phyloP scores from a whole-genome alignment of 1,284 basidiomycete species.

The Ganoderma boninense region DNA sequence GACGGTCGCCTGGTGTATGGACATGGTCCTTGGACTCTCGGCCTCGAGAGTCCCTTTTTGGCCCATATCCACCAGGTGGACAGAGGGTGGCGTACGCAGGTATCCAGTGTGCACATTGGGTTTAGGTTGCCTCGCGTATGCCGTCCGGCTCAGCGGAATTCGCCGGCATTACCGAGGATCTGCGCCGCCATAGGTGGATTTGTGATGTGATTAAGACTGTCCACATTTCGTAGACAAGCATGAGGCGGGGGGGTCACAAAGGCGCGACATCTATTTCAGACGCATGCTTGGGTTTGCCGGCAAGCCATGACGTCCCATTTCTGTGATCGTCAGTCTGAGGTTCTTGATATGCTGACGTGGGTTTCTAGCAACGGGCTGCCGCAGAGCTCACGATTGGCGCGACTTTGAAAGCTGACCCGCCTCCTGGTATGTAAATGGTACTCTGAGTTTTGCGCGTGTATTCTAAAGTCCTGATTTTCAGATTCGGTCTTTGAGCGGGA shows the following conservation, averaged over 20 bases:
- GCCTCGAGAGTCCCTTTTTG: constrained; percentile 51
- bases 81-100: neutral
- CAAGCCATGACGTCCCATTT: neutral
- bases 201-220: neutral
- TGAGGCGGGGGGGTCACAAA: neutral
- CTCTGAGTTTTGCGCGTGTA: neutral
- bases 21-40: constrained; percentile 14
- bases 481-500: constrained; percentile 76
- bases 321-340: neutral
- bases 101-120: neutral
- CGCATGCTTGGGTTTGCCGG: neutral
- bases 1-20: neutral
- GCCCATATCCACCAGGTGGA: neutral
- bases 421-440: constrained; percentile 51
- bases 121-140: constrained; percentile 1
- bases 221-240: neutral
- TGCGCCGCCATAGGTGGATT: neutral
- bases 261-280: neutral
- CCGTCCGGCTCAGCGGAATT: neutral
- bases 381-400: constrained; percentile 70
- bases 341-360: neutral
- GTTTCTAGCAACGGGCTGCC: constrained; percentile 50
- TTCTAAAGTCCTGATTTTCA: constrained; percentile 34
- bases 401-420: constrained; percentile 60
- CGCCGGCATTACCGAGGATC: neutral